Conservation (phyloP, 2,329 filamentous ascomycete genomes). For the Zymoseptoria pseudotritici region DNA sequence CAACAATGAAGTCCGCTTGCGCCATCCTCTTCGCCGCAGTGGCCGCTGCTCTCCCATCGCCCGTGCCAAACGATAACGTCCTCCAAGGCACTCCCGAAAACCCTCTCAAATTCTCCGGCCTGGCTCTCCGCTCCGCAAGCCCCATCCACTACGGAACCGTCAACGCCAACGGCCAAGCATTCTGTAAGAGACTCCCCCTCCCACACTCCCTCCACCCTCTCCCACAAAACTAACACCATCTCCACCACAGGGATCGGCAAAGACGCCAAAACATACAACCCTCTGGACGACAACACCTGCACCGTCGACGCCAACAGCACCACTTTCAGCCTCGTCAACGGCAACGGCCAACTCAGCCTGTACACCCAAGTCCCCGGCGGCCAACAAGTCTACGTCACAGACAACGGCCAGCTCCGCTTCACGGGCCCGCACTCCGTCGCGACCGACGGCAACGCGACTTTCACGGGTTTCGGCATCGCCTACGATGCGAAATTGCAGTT, state of each 20-base stretch:
- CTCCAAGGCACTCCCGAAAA: constrained; percentile 2
- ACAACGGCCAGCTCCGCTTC: constrained; percentile 23
- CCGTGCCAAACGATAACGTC: not conserved
- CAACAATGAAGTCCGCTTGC: constrained; percentile 23
- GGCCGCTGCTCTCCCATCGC: constrained; percentile 15
- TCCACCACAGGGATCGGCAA: constrained; percentile 18
- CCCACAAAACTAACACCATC: not conserved
- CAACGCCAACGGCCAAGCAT: constrained; percentile 17
- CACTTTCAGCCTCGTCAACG: constrained; percentile 22
- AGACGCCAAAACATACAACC: constrained; percentile 24
- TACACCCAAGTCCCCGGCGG: constrained; percentile 24
- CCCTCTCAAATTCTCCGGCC: constrained; percentile 14
- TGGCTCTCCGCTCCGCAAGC: constrained; percentile 17
- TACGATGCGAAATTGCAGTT: constrained; percentile 11
- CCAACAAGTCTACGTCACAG: constrained; percentile 27
- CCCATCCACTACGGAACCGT: constrained; percentile 21
- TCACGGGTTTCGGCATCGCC: constrained; percentile 16
- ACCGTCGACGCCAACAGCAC: constrained; percentile 9
- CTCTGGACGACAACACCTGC: constrained; percentile 11
- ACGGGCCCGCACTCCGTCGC: constrained; percentile 23
- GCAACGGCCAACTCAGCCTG: constrained; percentile 14
- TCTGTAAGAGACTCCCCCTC: constrained; percentile 12
- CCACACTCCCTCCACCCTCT: not conserved
- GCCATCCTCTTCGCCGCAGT: constrained; percentile 15
- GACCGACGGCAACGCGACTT: constrained; percentile 18